Evolutionary conservation across 805 yeast genomes (phyloP).

Genomic region (Kodamaea jinghongensis): DNA sequence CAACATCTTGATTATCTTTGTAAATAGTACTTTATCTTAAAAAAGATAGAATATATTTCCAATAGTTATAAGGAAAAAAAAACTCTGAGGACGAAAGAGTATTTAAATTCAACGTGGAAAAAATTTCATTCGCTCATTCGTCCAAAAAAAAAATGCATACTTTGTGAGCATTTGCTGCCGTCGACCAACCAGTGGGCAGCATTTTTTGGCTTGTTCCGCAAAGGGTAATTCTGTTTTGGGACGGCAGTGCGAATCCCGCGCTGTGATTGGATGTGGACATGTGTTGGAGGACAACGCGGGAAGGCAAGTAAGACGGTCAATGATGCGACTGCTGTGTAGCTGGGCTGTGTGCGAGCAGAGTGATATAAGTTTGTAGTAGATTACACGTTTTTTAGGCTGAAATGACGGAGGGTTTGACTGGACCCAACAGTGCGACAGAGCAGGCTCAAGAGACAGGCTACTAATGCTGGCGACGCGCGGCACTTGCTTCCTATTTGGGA

Average conservation of each 20-base stretch:
- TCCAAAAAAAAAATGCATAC: conserved; percentile 4
- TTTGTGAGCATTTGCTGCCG: conserved; percentile 2
- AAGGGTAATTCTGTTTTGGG: conserved; percentile 1
- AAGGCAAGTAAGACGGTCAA: too few species aligned
- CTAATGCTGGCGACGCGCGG: too few species aligned
- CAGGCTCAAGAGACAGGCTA: too few species aligned
- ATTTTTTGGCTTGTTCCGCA: conserved; percentile 7
- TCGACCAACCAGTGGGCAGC: conserved; percentile 13
- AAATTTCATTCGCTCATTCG: conserved; percentile 10
- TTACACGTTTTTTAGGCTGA: too few species aligned
- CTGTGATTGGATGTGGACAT: conserved; percentile 12
- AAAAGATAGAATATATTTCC: conserved; percentile 17
- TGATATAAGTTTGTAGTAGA: too few species aligned
- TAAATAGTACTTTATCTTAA: conserved; percentile 12
- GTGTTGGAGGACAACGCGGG: too few species aligned
- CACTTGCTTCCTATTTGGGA: too few species aligned
- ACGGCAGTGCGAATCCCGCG: conserved; percentile 7
- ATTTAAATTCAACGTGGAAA: conserved; percentile 11
- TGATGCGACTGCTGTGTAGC: too few species aligned
- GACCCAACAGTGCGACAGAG: too few species aligned
- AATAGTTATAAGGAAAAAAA: conserved; percentile 10
- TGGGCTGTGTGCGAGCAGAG: too few species aligned
- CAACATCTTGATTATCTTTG: conserved; percentile 52
- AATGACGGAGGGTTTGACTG: too few species aligned
- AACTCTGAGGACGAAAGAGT: conserved; percentile 9